These are phyloP conservation scores for Xylariaceae sp. DNA, from an alignment of 2,329 filamentous ascomycete genomes.

Conservation along the genomic window DNA sequence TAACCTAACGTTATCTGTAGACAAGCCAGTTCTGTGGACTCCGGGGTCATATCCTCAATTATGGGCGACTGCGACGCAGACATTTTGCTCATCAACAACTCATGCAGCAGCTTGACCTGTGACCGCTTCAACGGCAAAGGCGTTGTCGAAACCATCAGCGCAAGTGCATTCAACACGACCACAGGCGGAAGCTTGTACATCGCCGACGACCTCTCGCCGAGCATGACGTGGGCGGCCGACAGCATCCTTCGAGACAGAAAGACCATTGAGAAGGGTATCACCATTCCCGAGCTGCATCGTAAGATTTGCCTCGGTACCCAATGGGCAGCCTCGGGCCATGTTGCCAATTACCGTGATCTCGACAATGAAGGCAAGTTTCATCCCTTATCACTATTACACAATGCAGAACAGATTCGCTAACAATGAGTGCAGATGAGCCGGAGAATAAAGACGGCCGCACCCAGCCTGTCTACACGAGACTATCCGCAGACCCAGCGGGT, in stretches of 20 bases:
- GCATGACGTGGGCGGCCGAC: constrained; percentile 9
- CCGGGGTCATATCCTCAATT: constrained; percentile 1
- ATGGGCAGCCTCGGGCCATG: background rate
- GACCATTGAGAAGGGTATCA: constrained; percentile 7
- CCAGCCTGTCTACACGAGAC: constrained; percentile 11
- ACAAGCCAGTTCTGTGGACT: too few relatives aligned
- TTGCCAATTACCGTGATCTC: background rate
- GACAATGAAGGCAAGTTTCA: background rate
- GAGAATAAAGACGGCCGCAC: background rate
- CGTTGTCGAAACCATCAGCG: constrained; percentile 11
- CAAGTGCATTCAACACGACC: constrained; percentile 6
- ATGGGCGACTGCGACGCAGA: constrained; percentile 11
- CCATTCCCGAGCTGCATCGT: constrained; percentile 10
- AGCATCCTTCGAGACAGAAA: constrained; percentile 4
- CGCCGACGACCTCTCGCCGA: background rate
- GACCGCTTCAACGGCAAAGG: constrained; percentile 6
- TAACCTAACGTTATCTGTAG: too few relatives aligned
- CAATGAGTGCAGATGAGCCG: background rate
- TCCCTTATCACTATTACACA: background rate
- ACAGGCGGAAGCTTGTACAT: background rate
- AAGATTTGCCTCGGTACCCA: constrained; percentile 10
- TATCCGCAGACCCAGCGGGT: constrained; percentile 5
- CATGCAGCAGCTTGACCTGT: constrained; percentile 7
- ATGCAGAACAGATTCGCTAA: background rate
- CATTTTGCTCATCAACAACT: constrained; percentile 8